These are phyloP conservation scores for Aspergillaceae sp. DNA, from an alignment of 2,329 filamentous ascomycete species.

Conservation along the genomic window DNA sequence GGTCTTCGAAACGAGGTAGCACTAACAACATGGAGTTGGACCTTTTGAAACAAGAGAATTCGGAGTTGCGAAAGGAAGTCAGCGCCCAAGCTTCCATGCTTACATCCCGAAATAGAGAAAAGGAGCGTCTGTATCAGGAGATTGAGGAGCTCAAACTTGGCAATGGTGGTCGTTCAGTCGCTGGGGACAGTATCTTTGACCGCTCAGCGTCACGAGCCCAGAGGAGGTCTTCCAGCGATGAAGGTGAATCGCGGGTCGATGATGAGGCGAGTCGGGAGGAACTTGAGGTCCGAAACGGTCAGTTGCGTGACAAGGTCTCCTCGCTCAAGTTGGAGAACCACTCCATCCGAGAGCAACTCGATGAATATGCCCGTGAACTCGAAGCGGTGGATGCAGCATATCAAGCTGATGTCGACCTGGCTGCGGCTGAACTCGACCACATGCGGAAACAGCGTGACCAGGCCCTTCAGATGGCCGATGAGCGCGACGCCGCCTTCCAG, in stretches of 20 bases:
- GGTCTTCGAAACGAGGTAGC: conserved; percentile 53
- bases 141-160: conserved; percentile 94
- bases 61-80: conserved; percentile 81
- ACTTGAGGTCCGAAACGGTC: conserved; percentile 72
- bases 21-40: conserved; percentile 64
- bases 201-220: conserved; percentile 83
- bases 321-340: conserved; percentile 83
- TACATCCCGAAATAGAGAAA: conserved; percentile 88
- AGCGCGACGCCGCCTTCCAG: conserved; percentile 46
- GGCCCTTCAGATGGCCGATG: conserved; percentile 63
- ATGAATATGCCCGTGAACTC: conserved; percentile 70
- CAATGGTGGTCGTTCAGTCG: conserved; percentile 48
- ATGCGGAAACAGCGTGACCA: conserved; percentile 82
- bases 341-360: conserved; percentile 72
- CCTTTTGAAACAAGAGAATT: conserved; percentile 82
- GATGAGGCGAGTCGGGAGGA: conserved; percentile 77
- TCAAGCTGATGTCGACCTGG: conserved; percentile 71
- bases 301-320: conserved; percentile 77
- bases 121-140: conserved; percentile 89
- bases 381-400: conserved; percentile 63
- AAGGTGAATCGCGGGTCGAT: conserved; percentile 39
- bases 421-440: conserved; percentile 68
- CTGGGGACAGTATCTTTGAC: conserved; percentile 85
- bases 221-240: conserved; percentile 62
- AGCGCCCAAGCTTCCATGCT: conserved; percentile 96